phyloP scores from a whole-genome alignment of 345 rosid genomes.

The Tarenaya hassleriana region DNA sequence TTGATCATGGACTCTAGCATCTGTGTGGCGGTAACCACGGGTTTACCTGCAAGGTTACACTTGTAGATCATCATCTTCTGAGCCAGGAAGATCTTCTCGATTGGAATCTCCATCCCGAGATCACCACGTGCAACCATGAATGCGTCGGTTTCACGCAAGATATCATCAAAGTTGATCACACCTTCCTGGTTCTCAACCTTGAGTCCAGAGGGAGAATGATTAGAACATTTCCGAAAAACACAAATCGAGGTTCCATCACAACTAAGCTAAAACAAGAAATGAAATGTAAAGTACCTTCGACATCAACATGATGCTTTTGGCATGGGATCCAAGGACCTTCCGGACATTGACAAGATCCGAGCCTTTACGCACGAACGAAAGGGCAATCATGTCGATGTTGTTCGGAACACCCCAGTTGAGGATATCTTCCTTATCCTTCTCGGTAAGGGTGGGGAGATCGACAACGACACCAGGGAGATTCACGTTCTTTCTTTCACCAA shows the following conservation, averaged over 20 bases:
- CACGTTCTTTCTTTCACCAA: slow-evolving; percentile 54
- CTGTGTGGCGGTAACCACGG: slow-evolving; percentile 21
- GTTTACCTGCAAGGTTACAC: slow-evolving; percentile 44
- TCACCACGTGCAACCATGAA: slow-evolving; percentile 90
- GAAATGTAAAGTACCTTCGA: slow-evolving; percentile 12
- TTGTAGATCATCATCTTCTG: slow-evolving; percentile 57
- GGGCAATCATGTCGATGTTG: slow-evolving; percentile 47
- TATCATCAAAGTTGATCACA: slow-evolving; percentile 51
- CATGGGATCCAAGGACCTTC: slow-evolving; percentile 37
- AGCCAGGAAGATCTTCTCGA: slow-evolving; percentile 75
- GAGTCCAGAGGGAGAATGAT: too few relatives aligned
- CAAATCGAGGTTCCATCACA: background rate
- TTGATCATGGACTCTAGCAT: too few relatives aligned
- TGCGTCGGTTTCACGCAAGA: slow-evolving; percentile 49
- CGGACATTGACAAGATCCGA: slow-evolving; percentile 49
- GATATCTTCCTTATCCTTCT: slow-evolving; percentile 52
- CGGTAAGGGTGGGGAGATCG: slow-evolving; percentile 51
- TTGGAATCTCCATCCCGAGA: slow-evolving; percentile 79
- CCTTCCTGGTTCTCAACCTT: slow-evolving; percentile 71
- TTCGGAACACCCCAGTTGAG: slow-evolving; percentile 50
- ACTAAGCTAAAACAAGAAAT: background rate
- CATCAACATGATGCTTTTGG: slow-evolving; percentile 33
- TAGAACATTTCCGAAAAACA: too few relatives aligned
- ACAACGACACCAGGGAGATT: slow-evolving; percentile 56
- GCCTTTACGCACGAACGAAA: slow-evolving; percentile 50